Base-by-base conservation (phyloP, 2,329 filamentous ascomycete species). In the Aspergillus sp. region DNA sequence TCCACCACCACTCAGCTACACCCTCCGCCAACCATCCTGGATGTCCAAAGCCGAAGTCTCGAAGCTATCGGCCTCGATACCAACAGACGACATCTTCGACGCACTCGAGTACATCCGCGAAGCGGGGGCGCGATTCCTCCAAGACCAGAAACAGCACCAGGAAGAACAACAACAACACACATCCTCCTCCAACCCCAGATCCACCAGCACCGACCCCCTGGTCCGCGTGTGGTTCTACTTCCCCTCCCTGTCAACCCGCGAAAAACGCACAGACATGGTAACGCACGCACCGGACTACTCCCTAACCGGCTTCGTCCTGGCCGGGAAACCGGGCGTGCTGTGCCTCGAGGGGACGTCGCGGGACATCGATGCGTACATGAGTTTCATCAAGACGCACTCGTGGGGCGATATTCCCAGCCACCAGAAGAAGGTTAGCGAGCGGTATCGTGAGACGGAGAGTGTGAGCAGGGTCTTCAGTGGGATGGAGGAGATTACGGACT, bases 211-310 rank as follows among this genome's bases (percentile, higher is more conserved):
- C 11, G 68, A 60, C 0, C 70, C 79, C 0, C 67, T 84, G 0
- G 79, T 85, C 3, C 76, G 86, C 8, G 85, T 84, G 1, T 88
- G 85, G 85, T 88, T 88, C 68, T 88, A 88, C 72, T 87, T 88
- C 64, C 85, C 85, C 0, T 87, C 85, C 1, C 82, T 88, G 57
- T 85, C 82, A 46, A 88, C 85, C 0, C 82, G 86, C 3, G 80
- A 81, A 50, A 88, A 88, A 67, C 79, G 86, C 51, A 80, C 84
- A 65, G 85, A 88, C 64, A 74, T 88, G 47, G 81, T 88, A 49
- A 80, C 79, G 58, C 74, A 85, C 59, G 85, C 84, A 0, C 82
- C 85, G 0, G 65, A 69, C 0, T 86, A 86, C 69, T 73, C 69
- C 2, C 78, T 88, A 0, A 87, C 85, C 0, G 86, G 86, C 0